phyloP scores from a whole-genome alignment of 1,139 yeast species.

The Pichia sp. region DNA sequence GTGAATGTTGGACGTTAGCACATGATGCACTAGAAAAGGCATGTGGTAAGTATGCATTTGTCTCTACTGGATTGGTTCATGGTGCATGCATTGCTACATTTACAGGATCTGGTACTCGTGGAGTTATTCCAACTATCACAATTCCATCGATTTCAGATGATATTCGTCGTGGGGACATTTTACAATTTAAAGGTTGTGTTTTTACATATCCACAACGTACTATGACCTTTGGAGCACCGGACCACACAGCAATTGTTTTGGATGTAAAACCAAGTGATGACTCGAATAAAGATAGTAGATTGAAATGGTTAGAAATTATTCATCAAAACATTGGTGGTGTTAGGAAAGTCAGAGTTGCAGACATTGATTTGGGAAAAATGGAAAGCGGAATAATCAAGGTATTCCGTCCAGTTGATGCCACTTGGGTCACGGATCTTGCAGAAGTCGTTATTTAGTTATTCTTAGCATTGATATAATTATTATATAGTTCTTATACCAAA shows the following conservation, averaged over 20 bases:
- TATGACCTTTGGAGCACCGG: constrained; percentile 48
- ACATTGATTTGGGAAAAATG: constrained; percentile 39
- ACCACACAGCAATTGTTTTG: constrained; percentile 62
- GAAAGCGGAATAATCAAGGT: constrained; percentile 43
- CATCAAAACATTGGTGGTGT: constrained; percentile 59
- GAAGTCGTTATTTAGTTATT: constrained; percentile 21
- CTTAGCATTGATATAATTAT: not conserved
- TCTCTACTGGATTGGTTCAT: constrained; percentile 47
- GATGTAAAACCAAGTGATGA: constrained; percentile 21
- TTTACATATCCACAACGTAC: constrained; percentile 34
- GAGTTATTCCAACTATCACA: constrained; percentile 24
- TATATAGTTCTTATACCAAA: no score
- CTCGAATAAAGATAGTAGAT: constrained; percentile 23
- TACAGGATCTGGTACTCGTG: constrained; percentile 13
- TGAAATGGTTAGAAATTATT: constrained; percentile 35
- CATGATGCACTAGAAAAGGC: constrained; percentile 54
- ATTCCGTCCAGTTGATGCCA: constrained; percentile 50
- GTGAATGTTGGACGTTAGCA: constrained; percentile 79
- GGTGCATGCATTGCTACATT: constrained; percentile 50
- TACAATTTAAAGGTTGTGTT: constrained; percentile 40
- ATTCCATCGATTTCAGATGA: constrained; percentile 27
- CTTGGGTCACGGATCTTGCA: constrained; percentile 45
- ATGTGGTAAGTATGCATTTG: constrained; percentile 58
- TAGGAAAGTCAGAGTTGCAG: constrained; percentile 42
- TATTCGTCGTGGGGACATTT: constrained; percentile 40